Conservation (phyloP, 2,329 filamentous ascomycete species). For the Pseudopyricularia javanii region DNA sequence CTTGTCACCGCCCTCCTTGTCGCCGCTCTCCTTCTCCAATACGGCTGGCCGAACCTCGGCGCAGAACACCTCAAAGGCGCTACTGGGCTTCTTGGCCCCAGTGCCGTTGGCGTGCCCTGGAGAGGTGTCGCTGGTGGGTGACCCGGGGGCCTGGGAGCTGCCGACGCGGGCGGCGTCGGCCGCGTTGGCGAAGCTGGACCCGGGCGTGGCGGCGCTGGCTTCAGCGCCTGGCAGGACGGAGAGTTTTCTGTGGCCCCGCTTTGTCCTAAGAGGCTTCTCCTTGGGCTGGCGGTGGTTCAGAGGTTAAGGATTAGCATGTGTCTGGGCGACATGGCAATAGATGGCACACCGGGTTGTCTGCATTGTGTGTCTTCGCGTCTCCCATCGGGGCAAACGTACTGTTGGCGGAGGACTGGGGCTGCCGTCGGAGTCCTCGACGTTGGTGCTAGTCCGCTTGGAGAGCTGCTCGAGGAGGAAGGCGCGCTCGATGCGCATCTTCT, state of each 20-base stretch:
- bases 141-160: slow-evolving; percentile 29
- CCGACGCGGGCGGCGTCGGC: slow-evolving; percentile 15
- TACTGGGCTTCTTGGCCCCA: slow-evolving; percentile 27
- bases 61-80: slow-evolving; percentile 43
- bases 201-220: slow-evolving; percentile 23
- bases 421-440: slow-evolving; percentile 67
- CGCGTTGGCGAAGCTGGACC: slow-evolving; percentile 32
- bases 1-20: slow-evolving; percentile 18
- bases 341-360: too few relatives aligned
- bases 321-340: too few relatives aligned
- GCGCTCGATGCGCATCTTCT: slow-evolving; percentile 82
- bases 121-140: slow-evolving; percentile 32
- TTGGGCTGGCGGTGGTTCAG: slow-evolving; percentile 43
- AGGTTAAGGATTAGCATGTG: background rate
- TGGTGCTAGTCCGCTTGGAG: slow-evolving; percentile 59
- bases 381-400: too few relatives aligned
- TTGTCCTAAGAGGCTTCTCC: slow-evolving; percentile 65
- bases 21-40: slow-evolving; percentile 25
- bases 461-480: slow-evolving; percentile 65
- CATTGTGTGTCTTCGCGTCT: too few relatives aligned
- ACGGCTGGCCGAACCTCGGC: slow-evolving; percentile 32
- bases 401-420: slow-evolving; percentile 71
- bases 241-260: slow-evolving; percentile 57
- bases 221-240: slow-evolving; percentile 30
- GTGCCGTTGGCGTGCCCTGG: slow-evolving; percentile 37